phyloP scores from a whole-genome alignment of 208 protist species.

The Angomonas ambiguus region DNA sequence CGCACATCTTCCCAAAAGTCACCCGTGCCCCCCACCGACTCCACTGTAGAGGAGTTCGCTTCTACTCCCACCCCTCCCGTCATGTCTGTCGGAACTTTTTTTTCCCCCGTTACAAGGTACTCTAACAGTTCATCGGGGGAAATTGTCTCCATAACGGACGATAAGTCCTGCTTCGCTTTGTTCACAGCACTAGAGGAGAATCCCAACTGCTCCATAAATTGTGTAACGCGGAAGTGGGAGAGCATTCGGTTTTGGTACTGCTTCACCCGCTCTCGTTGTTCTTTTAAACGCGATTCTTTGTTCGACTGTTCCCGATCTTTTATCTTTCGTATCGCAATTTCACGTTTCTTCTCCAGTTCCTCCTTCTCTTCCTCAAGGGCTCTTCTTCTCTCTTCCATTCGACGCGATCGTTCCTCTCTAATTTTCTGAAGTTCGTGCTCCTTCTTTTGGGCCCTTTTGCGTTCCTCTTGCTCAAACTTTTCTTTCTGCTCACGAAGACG shows the following conservation, averaged over 20 bases:
- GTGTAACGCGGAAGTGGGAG: slow-evolving; percentile 34
- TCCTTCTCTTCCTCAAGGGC: neutral
- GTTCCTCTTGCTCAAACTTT: neutral
- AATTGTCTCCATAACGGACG: slow-evolving; percentile 29
- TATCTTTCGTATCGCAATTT: slow-evolving; percentile 24
- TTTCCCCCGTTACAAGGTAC: slow-evolving; percentile 65
- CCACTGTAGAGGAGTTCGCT: neutral
- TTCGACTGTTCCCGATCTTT: neutral
- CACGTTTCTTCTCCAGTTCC: slow-evolving; percentile 20
- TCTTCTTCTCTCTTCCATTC: slow-evolving; percentile 8
- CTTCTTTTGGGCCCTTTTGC: slow-evolving; percentile 1
- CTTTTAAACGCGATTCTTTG: slow-evolving; percentile 14
- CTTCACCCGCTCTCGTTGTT: slow-evolving; percentile 9
- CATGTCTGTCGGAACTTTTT: slow-evolving; percentile 63
- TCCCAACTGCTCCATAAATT: slow-evolving; percentile 58
- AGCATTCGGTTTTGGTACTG: slow-evolving; percentile 29
- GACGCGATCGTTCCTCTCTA: slow-evolving; percentile 21
- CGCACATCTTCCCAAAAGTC: slow-evolving; percentile 41
- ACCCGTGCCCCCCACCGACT: neutral
- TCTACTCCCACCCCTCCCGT: too few species aligned
- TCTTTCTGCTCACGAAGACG: neutral
- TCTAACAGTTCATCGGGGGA: slow-evolving; percentile 73
- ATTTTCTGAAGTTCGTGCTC: slow-evolving; percentile 17
- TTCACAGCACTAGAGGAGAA: slow-evolving; percentile 45
- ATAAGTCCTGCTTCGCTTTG: slow-evolving; percentile 28